phyloP scores from a whole-genome alignment of 768 basidiomycete genomes.

The Boletus tomentosulus region DNA sequence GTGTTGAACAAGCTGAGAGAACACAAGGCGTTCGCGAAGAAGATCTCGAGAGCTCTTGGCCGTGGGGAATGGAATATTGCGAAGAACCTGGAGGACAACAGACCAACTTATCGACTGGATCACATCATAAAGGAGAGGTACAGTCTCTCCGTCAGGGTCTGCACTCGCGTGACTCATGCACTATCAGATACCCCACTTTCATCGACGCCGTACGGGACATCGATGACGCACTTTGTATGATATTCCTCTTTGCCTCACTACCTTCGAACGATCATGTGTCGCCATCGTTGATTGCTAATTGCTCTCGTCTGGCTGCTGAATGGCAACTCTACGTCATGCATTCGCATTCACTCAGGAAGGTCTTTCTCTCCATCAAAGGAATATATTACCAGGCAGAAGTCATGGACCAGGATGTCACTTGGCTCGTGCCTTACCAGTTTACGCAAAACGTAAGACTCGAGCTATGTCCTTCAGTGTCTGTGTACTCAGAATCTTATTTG shows the following conservation, averaged over 20 bases:
- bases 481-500: conserved; percentile 8
- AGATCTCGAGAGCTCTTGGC: conserved; percentile 88
- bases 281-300: conserved; percentile 82
- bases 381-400: conserved; percentile 97
- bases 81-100: conserved; percentile 89
- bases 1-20: conserved; percentile 89
- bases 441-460: conserved; percentile 73
- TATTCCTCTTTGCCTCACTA: conserved; percentile 86
- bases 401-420: conserved; percentile 87
- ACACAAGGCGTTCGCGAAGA: conserved; percentile 98
- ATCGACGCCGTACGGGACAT: conserved; percentile 93
- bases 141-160: conserved; percentile 12
- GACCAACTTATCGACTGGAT: conserved; percentile 87
- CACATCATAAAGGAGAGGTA: conserved; percentile 98
- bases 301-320: conserved; percentile 84
- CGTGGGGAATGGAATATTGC: conserved; percentile 94
- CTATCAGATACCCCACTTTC: conserved; percentile 88
- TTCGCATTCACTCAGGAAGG: conserved; percentile 76
- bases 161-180: conserved; percentile 6
- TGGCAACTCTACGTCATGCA: conserved; percentile 98
- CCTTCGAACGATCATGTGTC: conserved; percentile 84
- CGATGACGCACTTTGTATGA: conserved; percentile 95
- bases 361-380: conserved; percentile 96
- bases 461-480: background rate
- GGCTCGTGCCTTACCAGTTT: conserved; percentile 97